Percentiles rank a stretch among this genome's conserved stretches.
These are phyloP conservation scores for Globisporangium carolinianum DNA, from an alignment of 352 stramenopile species.

Conservation along the genomic window DNA sequence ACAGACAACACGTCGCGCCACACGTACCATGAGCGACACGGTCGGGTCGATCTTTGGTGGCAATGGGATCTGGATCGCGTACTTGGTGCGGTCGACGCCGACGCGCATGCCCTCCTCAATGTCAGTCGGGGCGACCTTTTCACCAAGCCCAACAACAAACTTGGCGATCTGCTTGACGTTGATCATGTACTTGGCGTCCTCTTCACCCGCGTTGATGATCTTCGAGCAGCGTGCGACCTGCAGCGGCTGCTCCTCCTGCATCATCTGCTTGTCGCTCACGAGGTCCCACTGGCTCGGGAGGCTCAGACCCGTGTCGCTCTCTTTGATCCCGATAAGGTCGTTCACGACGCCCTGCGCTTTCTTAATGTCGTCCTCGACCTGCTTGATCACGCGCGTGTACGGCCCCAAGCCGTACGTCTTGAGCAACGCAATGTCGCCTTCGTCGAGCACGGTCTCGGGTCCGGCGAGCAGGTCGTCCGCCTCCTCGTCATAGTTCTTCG, in stretches of 20 bases:
- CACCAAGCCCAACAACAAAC: constrained; percentile 97
- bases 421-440: constrained; percentile 97
- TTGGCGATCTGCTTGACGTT: constrained; percentile 99
- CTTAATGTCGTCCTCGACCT: constrained; percentile 99
- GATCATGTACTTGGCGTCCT: constrained; percentile 99
- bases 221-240: constrained; percentile 96
- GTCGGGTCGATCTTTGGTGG: constrained; percentile 99
- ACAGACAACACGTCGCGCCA: not conserved
- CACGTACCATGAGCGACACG: constrained; percentile 76
- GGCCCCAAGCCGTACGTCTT: constrained; percentile 98
- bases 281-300: constrained; percentile 99
- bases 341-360: constrained; percentile 92
- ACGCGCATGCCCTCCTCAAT: constrained; percentile 99
- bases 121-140: constrained; percentile 98
- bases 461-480: constrained; percentile 80
- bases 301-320: constrained; percentile 98
- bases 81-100: constrained; percentile 96
- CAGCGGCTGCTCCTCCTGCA: constrained; percentile 97
- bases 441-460: constrained; percentile 79
- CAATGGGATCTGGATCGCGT: constrained; percentile 97
- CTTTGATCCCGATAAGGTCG: constrained; percentile 95
- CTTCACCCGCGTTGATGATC: constrained; percentile 91
- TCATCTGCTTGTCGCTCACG: constrained; percentile 99
- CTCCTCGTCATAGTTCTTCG: constrained; percentile 94
- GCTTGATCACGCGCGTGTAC: constrained; percentile 96